Evolutionary conservation across 2,329 filamentous ascomycete genomes (phyloP).

Genomic region (Metarhizium rileyi): DNA sequence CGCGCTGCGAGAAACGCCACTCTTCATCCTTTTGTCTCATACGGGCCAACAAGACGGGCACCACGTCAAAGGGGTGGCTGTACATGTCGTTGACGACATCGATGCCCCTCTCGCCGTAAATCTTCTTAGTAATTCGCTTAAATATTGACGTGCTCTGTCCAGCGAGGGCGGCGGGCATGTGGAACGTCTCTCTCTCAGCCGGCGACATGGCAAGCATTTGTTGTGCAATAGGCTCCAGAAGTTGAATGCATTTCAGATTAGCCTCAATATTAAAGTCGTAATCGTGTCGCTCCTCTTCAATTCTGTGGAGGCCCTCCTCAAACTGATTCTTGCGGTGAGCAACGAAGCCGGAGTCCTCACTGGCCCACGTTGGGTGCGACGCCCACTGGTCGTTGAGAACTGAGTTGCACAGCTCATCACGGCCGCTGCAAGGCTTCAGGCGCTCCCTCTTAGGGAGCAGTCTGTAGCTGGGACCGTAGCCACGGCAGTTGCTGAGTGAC

Average conservation of each 20-base stretch:
- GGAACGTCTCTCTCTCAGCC: slow-evolving; percentile 62
- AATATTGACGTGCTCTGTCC: slow-evolving; percentile 95
- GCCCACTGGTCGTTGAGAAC: slow-evolving; percentile 98
- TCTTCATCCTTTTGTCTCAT: slow-evolving; percentile 96
- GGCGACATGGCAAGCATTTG: slow-evolving; percentile 75
- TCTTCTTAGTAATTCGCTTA: slow-evolving; percentile 93
- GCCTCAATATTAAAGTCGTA: slow-evolving; percentile 98
- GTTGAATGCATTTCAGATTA: slow-evolving; percentile 87
- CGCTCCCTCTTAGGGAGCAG: slow-evolving; percentile 84
- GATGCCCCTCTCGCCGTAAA: slow-evolving; percentile 82
- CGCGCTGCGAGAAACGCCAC: slow-evolving; percentile 92
- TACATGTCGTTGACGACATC: slow-evolving; percentile 86
- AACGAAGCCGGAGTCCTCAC: slow-evolving; percentile 94
- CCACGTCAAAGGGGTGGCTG: slow-evolving; percentile 69
- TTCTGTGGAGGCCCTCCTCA: slow-evolving; percentile 88
- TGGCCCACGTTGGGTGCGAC: slow-evolving; percentile 97
- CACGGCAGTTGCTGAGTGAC: slow-evolving; percentile 90
- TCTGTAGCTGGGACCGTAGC: slow-evolving; percentile 91
- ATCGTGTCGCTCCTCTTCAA: slow-evolving; percentile 96
- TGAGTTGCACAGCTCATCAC: slow-evolving; percentile 86
- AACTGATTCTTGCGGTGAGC: slow-evolving; percentile 94
- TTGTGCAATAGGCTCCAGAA: slow-evolving; percentile 88
- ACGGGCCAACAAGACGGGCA: slow-evolving; percentile 78
- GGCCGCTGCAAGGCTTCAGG: slow-evolving; percentile 83
- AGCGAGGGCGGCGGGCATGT: slow-evolving; percentile 73